phyloP scores from a whole-genome alignment of 2,329 filamentous ascomycete genomes.

The Beauveria varroae region DNA sequence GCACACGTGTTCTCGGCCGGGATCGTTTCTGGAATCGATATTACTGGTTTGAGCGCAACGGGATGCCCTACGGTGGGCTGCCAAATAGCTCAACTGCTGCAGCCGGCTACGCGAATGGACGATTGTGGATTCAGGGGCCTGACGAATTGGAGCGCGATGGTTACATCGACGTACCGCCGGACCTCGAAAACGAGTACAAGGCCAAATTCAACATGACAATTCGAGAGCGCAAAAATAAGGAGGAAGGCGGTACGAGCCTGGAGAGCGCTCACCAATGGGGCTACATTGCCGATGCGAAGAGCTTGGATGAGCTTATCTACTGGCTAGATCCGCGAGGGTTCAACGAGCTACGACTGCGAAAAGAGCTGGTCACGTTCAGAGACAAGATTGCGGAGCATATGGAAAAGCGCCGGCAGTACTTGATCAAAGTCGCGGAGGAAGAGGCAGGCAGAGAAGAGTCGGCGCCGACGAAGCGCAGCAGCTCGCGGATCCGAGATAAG shows the following conservation, averaged over 20 bases:
- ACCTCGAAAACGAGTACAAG: constrained; percentile 68
- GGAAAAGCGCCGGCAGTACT: constrained; percentile 69
- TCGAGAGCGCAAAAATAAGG: constrained; percentile 72
- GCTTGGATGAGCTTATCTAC: constrained; percentile 69
- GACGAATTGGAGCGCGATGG: constrained; percentile 80
- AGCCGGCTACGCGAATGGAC: constrained; percentile 86
- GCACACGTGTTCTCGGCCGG: constrained; percentile 82
- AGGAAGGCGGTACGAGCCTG: constrained; percentile 78
- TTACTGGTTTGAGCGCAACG: constrained; percentile 98
- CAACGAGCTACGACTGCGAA: constrained; percentile 80
- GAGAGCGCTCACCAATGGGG: constrained; percentile 79
- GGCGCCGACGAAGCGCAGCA: constrained; percentile 30
- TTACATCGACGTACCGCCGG: constrained; percentile 70
- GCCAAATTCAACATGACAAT: constrained; percentile 74
- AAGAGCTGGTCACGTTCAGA: constrained; percentile 72
- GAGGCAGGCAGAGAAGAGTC: constrained; percentile 32
- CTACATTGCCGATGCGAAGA: constrained; percentile 74
- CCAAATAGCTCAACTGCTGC: constrained; percentile 81
- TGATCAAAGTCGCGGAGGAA: constrained; percentile 30
- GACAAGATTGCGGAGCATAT: constrained; percentile 73
- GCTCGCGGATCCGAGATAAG: constrained; percentile 38
- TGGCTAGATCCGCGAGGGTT: constrained; percentile 86
- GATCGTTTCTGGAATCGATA: constrained; percentile 98
- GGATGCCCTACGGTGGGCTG: constrained; percentile 89
- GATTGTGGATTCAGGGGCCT: constrained; percentile 93